Evolutionary conservation across 805 yeast species (phyloP), one percentile per base, ranked within the genome.

Genomic region (Candida vaughaniae): DNA sequence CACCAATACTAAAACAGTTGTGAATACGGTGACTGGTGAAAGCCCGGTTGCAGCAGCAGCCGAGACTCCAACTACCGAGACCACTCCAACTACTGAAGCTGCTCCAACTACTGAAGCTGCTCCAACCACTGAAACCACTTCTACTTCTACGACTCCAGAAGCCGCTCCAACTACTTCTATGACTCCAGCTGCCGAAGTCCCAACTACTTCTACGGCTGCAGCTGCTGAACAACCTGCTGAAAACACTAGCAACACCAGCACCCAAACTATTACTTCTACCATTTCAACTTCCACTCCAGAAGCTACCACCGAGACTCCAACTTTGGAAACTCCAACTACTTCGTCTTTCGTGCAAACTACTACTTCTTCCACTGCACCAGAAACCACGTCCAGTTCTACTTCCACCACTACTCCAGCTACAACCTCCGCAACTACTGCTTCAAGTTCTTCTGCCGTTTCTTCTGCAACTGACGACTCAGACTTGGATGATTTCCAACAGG

Each of bases 401-500:
- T 3, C 50, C 6, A 29, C 48, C 18, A 15, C 46, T 18, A 19
- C 52, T 11, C 22, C 47, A 10, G 22, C 45, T 16, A 25, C 49
- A 15, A 12, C 52, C 11, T 22, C 51, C 8, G 14, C 46, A 9
- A 11, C 41, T 14, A 18, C 43, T 5, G 16, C 44, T 6, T 20
- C 54, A 16, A 16, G 45, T 11, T 29, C 58, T 8, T 17, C 50
- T 15, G 14, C 55, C 16, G 33, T 52, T 15, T n/a, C 52, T 20
- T 33, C 48, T 5, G 4, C 54, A 11, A 29, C 52, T 16, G 41
- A 41, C 8, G 31, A 39, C 32, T 31, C 46, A 5, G 41, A 38
- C 16, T 43, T 45, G 36, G 16, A 28, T 26, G 38, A 39, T 14
- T 62, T 61, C 35, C 55, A 61, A 41, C 27, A 51, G 16, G 62